Percentiles rank a stretch among this genome's conserved stretches.
Evolutionary conservation across 495 filamentous ascomycete genomes (phyloP).

Genomic region (Aspergillus sclerotiicarbonarius): DNA sequence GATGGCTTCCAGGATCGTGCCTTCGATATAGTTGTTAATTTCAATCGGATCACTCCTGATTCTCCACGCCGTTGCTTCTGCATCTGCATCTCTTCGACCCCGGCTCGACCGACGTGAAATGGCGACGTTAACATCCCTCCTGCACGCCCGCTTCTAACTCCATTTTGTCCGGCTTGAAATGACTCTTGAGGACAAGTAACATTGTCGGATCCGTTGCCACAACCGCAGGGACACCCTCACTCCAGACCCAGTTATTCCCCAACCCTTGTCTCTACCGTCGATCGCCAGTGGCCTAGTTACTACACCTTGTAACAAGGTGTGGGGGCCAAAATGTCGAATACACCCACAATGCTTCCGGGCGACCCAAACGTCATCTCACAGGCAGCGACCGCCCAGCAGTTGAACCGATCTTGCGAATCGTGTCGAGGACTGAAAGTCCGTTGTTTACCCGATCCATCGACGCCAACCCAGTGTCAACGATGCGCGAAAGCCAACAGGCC

Average conservation of each 20-base stretch:
- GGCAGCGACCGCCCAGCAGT: constrained; percentile 27
- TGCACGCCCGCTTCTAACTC: neutral
- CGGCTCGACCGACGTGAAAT: neutral
- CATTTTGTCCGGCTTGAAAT: neutral
- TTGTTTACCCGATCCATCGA: constrained; percentile 68
- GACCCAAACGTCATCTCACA: constrained; percentile 21
- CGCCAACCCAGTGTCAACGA: constrained; percentile 65
- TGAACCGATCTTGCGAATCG: constrained; percentile 77
- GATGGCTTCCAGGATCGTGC: neutral
- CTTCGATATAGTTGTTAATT: neutral
- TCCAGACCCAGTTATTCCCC: neutral
- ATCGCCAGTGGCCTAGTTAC: constrained; percentile 2
- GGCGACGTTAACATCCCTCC: neutral
- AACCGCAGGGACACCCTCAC: neutral
- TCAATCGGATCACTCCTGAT: neutral
- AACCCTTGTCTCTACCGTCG: neutral
- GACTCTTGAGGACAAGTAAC: neutral
- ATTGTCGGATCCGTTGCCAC: neutral
- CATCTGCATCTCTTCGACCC: neutral
- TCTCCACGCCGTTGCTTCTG: neutral
- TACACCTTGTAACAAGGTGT: neutral
- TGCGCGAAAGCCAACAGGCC: constrained; percentile 73
- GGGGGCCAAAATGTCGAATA: constrained; percentile 28
- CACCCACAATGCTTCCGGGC: constrained; percentile 32
- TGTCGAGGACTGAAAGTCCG: constrained; percentile 83